Percentiles rank a stretch among this genome's conserved stretches.
phyloP scores from a whole-genome alignment of 2,329 filamentous ascomycete species.

The Aspergillus tubingensis region DNA sequence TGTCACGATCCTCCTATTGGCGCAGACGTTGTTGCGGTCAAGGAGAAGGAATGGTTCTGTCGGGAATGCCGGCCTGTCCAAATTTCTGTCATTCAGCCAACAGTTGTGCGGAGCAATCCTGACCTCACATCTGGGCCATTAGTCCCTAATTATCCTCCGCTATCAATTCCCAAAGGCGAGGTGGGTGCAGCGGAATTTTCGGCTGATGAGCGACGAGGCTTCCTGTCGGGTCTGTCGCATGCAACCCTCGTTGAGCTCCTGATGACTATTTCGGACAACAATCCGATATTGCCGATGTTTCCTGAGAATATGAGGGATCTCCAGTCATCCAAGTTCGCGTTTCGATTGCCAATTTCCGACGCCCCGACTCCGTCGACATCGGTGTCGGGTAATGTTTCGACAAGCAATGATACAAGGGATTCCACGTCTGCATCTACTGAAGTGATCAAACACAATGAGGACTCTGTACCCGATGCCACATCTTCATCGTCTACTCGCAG shows the following conservation, averaged over 20 bases:
- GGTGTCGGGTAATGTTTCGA: conserved; percentile 7
- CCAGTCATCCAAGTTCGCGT: conserved; percentile 27
- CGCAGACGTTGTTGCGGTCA: conserved; percentile 67
- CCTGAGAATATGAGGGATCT: conserved; percentile 39
- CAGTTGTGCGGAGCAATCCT: conserved; percentile 34
- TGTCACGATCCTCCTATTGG: conserved; percentile 76
- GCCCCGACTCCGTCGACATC: conserved; percentile 13
- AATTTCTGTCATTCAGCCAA: conserved; percentile 46
- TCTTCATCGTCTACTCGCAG: conserved; percentile 3
- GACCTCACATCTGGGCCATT: conserved; percentile 6
- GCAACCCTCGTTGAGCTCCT: conserved; percentile 65
- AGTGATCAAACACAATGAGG: background rate
- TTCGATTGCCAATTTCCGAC: conserved; percentile 13
- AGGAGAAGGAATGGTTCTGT: conserved; percentile 73
- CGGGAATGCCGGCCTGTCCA: conserved; percentile 58
- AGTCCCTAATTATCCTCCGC: conserved; percentile 13
- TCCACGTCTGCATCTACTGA: background rate
- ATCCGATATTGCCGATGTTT: conserved; percentile 69
- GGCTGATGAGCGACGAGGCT: conserved; percentile 58
- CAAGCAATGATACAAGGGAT: background rate
- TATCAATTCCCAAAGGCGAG: conserved; percentile 23
- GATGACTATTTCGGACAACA: conserved; percentile 60
- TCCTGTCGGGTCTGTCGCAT: conserved; percentile 63
- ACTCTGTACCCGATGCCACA: background rate
- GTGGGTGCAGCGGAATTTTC: conserved; percentile 34